A percentile compares a stretch with the other conserved stretches of the same genome.
phyloP scores from a whole-genome alignment of 805 yeast genomes.

The Nakazawaea sp. region DNA sequence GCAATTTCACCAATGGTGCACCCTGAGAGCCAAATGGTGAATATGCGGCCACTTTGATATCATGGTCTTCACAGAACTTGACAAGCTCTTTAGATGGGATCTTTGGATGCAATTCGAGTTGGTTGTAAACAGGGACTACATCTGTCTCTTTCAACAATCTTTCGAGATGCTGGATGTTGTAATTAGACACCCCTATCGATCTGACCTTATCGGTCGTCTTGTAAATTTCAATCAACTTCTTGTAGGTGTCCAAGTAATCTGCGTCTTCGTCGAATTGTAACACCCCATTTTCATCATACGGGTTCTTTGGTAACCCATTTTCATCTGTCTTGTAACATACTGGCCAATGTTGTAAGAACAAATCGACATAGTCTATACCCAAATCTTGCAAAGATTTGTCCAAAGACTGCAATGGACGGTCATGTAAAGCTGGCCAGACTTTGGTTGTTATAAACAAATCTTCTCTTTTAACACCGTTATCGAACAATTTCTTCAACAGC shows the following conservation, averaged over 20 bases:
- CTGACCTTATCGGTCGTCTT: slow-evolving; percentile 40
- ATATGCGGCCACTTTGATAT: slow-evolving; percentile 42
- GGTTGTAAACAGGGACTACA: slow-evolving; percentile 48
- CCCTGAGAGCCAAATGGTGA: slow-evolving; percentile 62
- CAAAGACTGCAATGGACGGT: slow-evolving; percentile 33
- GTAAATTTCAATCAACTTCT: slow-evolving; percentile 76
- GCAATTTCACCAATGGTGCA: slow-evolving; percentile 54
- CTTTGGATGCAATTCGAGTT: slow-evolving; percentile 44
- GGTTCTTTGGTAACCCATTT: slow-evolving; percentile 30
- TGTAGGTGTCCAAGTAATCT: slow-evolving; percentile 72
- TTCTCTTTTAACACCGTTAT: slow-evolving; percentile 41
- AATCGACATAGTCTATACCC: slow-evolving; percentile 38
- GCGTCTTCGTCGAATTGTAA: slow-evolving; percentile 86
- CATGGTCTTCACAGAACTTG: slow-evolving; percentile 28
- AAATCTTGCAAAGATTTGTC: slow-evolving; percentile 32
- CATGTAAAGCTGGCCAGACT: slow-evolving; percentile 45
- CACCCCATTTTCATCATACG: slow-evolving; percentile 30
- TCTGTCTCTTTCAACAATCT: slow-evolving; percentile 34
- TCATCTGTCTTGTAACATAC: slow-evolving; percentile 32
- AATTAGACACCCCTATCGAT: slow-evolving; percentile 50
- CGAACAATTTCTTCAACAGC: slow-evolving; percentile 40
- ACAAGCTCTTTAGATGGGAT: slow-evolving; percentile 34
- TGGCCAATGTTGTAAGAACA: slow-evolving; percentile 46
- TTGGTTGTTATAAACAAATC: slow-evolving; percentile 69
- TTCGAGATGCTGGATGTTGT: slow-evolving; percentile 30